phyloP scores from a whole-genome alignment of 164 flowering plant genomes.

The Stephania japonica region DNA sequence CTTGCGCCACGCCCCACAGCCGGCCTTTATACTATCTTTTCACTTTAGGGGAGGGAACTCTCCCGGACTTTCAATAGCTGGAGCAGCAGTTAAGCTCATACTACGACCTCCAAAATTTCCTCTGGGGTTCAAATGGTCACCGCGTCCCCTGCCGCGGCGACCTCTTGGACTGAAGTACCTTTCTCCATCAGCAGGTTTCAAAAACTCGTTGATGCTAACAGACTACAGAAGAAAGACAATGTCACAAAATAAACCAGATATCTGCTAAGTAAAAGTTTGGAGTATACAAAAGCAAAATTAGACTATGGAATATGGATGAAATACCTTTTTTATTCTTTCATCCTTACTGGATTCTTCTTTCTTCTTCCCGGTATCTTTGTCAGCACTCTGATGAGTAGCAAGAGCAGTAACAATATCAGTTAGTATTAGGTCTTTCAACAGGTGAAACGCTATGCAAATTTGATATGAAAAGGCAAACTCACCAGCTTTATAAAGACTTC shows the following conservation, averaged over 20 bases:
- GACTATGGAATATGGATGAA: not conserved
- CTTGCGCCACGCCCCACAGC: no score
- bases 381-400: slow-evolving; percentile 24
- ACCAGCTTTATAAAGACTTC: slow-evolving; percentile 47
- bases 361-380: slow-evolving; percentile 26
- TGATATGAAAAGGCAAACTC: slow-evolving; percentile 6
- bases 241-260: not conserved
- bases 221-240: slow-evolving; percentile 5
- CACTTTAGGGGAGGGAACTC: slow-evolving; percentile 1
- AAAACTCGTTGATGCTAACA: slow-evolving; percentile 15
- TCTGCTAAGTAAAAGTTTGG: not conserved
- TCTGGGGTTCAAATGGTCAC: not conserved
- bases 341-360: slow-evolving; percentile 25
- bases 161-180: not conserved
- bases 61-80: not conserved
- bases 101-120: not conserved
- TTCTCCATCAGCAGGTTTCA: slow-evolving; percentile 15
- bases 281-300: not conserved
- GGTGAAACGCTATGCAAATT: not conserved
- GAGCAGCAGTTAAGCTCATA: not conserved
- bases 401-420: not conserved
- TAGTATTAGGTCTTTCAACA: not conserved
- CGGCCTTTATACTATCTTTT: not conserved
- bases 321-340: slow-evolving; percentile 40
- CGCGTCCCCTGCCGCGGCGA: slow-evolving; percentile 3